Conservation (phyloP, 441 rosid species). For the Geranium incanum region DNA sequence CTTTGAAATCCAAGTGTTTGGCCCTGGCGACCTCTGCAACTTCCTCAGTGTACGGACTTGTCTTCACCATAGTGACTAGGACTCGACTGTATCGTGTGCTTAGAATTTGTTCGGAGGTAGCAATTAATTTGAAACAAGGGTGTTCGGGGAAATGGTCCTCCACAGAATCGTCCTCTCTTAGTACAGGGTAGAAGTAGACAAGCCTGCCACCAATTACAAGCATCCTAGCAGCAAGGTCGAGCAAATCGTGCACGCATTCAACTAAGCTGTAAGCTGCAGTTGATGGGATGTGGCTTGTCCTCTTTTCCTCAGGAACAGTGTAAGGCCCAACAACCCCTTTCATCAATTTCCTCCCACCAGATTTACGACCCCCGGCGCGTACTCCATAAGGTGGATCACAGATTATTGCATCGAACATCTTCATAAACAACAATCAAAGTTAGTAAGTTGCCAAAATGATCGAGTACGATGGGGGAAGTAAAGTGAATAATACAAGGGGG, state of each 20-base stretch:
- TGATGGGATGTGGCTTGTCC: slow-evolving; percentile 82
- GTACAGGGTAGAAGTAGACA: slow-evolving; percentile 74
- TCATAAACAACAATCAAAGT: slow-evolving; percentile 11
- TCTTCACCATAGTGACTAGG: slow-evolving; percentile 80
- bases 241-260: slow-evolving; percentile 88
- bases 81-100: slow-evolving; percentile 80
- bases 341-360: slow-evolving; percentile 86
- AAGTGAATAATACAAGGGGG: background rate
- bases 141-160: slow-evolving; percentile 62
- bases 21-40: slow-evolving; percentile 55
- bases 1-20: slow-evolving; percentile 70
- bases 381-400: slow-evolving; percentile 97
- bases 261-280: slow-evolving; percentile 78
- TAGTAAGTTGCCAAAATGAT: background rate
- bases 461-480: background rate
- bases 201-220: slow-evolving; percentile 81
- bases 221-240: slow-evolving; percentile 81
- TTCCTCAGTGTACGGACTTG: slow-evolving; percentile 46
- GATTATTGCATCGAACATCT: slow-evolving; percentile 85
- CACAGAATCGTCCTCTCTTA: slow-evolving; percentile 49
- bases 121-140: slow-evolving; percentile 63
- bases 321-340: slow-evolving; percentile 78
- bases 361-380: slow-evolving; percentile 94
- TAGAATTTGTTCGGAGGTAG: slow-evolving; percentile 79
- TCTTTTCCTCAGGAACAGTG: slow-evolving; percentile 81